Conservation (phyloP, 2,329 filamentous ascomycete genomes). For the Aspergillus versicolor region DNA sequence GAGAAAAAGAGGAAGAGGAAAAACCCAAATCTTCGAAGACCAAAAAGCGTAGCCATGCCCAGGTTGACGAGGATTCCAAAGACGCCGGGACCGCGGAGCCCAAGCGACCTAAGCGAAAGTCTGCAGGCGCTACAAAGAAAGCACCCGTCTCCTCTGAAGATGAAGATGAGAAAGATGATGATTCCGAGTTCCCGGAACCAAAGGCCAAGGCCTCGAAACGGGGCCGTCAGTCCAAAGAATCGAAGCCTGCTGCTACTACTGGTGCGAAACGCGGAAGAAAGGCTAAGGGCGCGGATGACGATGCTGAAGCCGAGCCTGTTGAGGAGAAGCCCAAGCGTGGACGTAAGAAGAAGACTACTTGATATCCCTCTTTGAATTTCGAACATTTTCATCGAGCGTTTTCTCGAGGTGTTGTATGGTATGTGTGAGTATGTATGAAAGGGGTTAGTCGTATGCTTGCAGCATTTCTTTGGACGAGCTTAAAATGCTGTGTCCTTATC, state of each 20-base stretch:
- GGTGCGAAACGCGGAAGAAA: slow-evolving; percentile 11
- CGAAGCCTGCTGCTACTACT: slow-evolving; percentile 2
- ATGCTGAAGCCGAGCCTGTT: slow-evolving; percentile 17
- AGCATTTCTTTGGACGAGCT: not conserved
- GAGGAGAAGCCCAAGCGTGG: slow-evolving; percentile 26
- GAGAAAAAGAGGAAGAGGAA: slow-evolving; percentile 20
- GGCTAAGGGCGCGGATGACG: slow-evolving; percentile 13
- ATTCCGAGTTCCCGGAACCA: slow-evolving; percentile 15
- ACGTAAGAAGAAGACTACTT: slow-evolving; percentile 22
- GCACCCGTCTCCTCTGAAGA: not conserved
- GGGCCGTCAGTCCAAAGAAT: slow-evolving; percentile 21
- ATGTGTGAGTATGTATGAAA: not conserved
- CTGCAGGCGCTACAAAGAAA: slow-evolving; percentile 12
- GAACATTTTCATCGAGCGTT: not conserved
- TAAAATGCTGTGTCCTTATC: not conserved
- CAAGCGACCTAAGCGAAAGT: slow-evolving; percentile 16
- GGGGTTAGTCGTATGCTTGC: not conserved
- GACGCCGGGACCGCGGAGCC: slow-evolving; percentile 16
- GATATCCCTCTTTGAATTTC: not conserved
- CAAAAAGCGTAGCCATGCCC: slow-evolving; percentile 10
- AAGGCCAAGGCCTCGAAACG: slow-evolving; percentile 20
- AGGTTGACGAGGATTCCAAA: slow-evolving; percentile 4
- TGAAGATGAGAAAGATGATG: slow-evolving; percentile 2
- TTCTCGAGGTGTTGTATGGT: not conserved
- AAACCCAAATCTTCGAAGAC: slow-evolving; percentile 13